Conservation (phyloP, 129 eudicot species). For the Flaveria brownii region DNA sequence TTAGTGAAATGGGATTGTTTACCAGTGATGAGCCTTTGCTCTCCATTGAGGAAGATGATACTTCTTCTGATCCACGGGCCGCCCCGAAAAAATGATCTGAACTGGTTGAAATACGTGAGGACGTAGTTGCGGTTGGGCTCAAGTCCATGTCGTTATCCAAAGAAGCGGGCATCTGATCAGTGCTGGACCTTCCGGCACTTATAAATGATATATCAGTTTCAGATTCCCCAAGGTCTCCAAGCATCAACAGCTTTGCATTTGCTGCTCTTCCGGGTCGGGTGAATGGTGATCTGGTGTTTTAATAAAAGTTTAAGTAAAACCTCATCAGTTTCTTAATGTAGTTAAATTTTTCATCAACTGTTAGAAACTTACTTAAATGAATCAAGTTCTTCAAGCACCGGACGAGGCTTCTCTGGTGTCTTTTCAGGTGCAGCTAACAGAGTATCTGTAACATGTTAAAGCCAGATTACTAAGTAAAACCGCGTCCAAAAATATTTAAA, state of each 20-base stretch:
- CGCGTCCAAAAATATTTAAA: background rate
- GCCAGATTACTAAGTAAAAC: background rate
- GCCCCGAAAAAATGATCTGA: constrained; percentile 38
- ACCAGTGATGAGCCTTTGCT: constrained; percentile 36
- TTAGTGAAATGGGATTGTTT: constrained; percentile 13
- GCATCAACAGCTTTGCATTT: constrained; percentile 35
- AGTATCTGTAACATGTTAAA: constrained; percentile 11
- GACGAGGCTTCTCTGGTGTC: constrained; percentile 27
- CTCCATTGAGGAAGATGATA: constrained; percentile 40
- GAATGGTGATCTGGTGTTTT: constrained; percentile 40
- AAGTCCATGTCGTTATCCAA: constrained; percentile 43
- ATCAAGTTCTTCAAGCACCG: constrained; percentile 15
- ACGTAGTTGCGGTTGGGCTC: constrained; percentile 18
- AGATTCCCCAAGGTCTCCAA: constrained; percentile 38
- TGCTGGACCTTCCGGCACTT: constrained; percentile 48
- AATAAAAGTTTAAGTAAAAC: background rate
- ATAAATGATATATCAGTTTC: constrained; percentile 59
- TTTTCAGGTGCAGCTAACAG: constrained; percentile 14
- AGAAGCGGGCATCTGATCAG: constrained; percentile 37
- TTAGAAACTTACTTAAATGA: constrained; percentile 26
- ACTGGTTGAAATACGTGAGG: constrained; percentile 33
- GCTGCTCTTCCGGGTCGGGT: constrained; percentile 40
- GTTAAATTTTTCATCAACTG: background rate
- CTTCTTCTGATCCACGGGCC: constrained; percentile 22
- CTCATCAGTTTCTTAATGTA: constrained; percentile 1